Base-by-base conservation (phyloP, 1,284 basidiomycete genomes). In the Dichomitus squalens region DNA sequence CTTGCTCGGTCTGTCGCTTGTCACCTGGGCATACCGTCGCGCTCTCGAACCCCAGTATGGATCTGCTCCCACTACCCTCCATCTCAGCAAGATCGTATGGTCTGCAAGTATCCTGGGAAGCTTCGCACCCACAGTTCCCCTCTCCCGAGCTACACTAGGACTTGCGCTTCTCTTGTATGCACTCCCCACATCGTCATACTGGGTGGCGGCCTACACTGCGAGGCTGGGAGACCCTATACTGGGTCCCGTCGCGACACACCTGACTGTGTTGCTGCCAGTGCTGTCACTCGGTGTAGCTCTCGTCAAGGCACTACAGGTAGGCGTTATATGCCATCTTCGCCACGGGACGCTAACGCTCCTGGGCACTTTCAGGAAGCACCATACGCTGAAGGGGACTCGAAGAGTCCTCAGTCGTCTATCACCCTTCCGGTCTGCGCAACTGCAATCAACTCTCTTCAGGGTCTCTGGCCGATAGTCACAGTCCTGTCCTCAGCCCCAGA, bases 181-280 rank as follows among this genome's bases (percentile, higher is more conserved):
- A 33, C 77, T 87, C 39, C 87, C 90, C 1, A 77, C 82, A 60
- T 76, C 83, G 12, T 81, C 83, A 9, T 88, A 89, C 64, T 88
- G 83, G 80, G 72, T 81, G 23, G 79, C 84, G 23, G 79, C 81
- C 20, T 80, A 78, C 71, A 83, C 85, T 12, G 80, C 81, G 20
- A 78, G 84, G 59, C 69, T 72, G 61, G 74, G 74, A 31, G 76
- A 82, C 61, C 78, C 84, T 14, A 56, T 84, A n/a, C 71, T 77
- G 66, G 89, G 88, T 0, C 80, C 88, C 20, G 74, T 82, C 12
- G 61, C 80, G 7, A 82, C 85, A 1, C 88, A 92, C 71, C 63
- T 73, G 18, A 57, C 70, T 31, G 80, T 86, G 8, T 71, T 90
- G 20, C 77, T 76, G 9, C 88, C 88, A 2, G 67, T 88, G 40